These are phyloP conservation scores for Chlorella sorokiniana DNA, from an alignment of 139 green algal genomes.

Conservation along the genomic window DNA sequence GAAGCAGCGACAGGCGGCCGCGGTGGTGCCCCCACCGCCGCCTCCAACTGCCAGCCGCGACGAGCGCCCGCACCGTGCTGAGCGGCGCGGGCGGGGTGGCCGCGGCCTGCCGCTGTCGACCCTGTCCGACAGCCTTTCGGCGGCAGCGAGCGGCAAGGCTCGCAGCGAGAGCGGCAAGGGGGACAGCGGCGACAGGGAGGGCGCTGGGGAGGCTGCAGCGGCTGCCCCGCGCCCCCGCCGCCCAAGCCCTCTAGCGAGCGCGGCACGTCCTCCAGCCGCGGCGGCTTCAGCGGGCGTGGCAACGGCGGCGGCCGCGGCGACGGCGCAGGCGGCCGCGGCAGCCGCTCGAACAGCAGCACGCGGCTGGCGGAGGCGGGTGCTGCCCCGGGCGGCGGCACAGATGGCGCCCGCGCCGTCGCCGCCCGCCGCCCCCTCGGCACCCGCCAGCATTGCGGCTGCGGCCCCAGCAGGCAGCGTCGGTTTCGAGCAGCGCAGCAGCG, in stretches of 20 bases:
- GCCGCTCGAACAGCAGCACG: slow-evolving; percentile 14
- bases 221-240: not conserved
- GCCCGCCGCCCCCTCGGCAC: not conserved
- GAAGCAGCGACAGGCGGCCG: slow-evolving; percentile 37
- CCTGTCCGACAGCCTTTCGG: slow-evolving; percentile 21
- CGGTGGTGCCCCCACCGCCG: slow-evolving; percentile 30
- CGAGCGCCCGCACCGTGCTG: slow-evolving; percentile 9
- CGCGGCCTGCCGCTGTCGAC: not conserved
- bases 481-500: not conserved
- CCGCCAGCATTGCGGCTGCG: slow-evolving; percentile 14
- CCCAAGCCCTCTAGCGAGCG: slow-evolving; percentile 7
- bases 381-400: not conserved
- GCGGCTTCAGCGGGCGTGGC: not conserved
- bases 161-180: not conserved
- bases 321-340: not conserved
- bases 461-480: slow-evolving; percentile 24
- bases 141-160: not conserved
- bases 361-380: not conserved
- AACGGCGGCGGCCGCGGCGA: not conserved
- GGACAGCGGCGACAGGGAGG: slow-evolving; percentile 2
- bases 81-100: not conserved
- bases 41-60: not conserved
- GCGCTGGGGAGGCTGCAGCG: not conserved
- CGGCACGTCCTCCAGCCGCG: not conserved
- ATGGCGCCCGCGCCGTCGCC: not conserved